These are phyloP conservation scores for Nymphaea thermarum DNA, from an alignment of 164 flowering plant genomes.

Conservation along the genomic window DNA sequence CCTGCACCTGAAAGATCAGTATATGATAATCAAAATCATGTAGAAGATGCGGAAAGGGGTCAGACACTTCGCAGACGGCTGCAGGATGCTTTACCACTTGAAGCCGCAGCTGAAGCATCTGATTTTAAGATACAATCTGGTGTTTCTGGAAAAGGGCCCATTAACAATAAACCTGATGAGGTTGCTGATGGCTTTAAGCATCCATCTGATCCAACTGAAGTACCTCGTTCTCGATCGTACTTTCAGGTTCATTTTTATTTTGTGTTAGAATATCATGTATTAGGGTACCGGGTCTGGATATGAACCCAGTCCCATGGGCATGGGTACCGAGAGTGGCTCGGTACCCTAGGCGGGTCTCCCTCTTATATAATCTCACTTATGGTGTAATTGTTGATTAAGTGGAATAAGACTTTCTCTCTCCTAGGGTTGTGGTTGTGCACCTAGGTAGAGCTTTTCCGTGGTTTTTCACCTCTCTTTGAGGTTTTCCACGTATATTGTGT, in stretches of 20 bases:
- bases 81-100: slow-evolving; percentile 51
- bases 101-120: slow-evolving; percentile 20
- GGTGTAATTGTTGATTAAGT: too few relatives aligned
- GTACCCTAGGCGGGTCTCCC: too few relatives aligned
- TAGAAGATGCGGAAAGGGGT: slow-evolving; percentile 24
- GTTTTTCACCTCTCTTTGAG: too few relatives aligned
- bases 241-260: slow-evolving; percentile 42
- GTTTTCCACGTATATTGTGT: too few relatives aligned
- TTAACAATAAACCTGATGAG: slow-evolving; percentile 24
- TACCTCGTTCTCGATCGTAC: slow-evolving; percentile 39
- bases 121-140: slow-evolving; percentile 26
- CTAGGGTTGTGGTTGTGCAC: too few relatives aligned
- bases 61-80: slow-evolving; percentile 33
- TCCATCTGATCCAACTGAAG: slow-evolving; percentile 30
- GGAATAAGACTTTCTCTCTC: too few relatives aligned
- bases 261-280: too few relatives aligned
- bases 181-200: slow-evolving; percentile 17
- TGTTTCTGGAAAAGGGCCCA: slow-evolving; percentile 17
- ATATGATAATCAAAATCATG: slow-evolving; percentile 14
- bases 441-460: too few relatives aligned
- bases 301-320: too few relatives aligned
- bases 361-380: too few relatives aligned
- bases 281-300: too few relatives aligned
- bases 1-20: slow-evolving; percentile 40
- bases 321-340: too few relatives aligned